Conservation (phyloP, 768 basidiomycete species). For the Macrolepiota fuliginosa region DNA sequence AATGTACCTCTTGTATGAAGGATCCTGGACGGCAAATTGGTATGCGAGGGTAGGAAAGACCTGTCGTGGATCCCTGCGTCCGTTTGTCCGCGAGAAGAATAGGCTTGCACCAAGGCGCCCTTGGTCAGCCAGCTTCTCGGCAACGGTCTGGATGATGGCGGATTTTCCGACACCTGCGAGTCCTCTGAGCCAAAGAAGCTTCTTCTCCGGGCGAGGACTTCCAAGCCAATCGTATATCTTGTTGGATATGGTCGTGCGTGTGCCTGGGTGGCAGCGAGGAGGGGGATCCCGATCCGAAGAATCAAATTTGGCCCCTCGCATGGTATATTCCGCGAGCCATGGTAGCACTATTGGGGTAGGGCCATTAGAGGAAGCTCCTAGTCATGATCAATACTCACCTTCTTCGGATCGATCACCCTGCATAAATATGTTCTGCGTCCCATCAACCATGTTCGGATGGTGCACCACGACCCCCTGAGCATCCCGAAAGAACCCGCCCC, state of each 20-base stretch:
- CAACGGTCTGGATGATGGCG: conserved; percentile 27
- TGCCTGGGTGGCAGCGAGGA: conserved; percentile 20
- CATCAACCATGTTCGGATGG: too few relatives aligned
- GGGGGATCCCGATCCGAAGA: conserved; percentile 17
- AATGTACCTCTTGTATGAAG: background rate
- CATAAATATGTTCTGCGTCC: too few relatives aligned
- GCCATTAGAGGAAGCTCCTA: too few relatives aligned
- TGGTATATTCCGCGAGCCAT: background rate
- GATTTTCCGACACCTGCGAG: conserved; percentile 26
- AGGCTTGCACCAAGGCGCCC: conserved; percentile 17
- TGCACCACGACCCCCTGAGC: too few relatives aligned
- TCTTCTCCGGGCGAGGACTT: background rate
- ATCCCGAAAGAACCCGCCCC: too few relatives aligned
- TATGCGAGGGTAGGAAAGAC: conserved; percentile 21
- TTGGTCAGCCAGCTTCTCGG: conserved; percentile 15
- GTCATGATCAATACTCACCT: too few relatives aligned
- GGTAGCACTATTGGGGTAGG: background rate
- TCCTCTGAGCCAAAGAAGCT: conserved; percentile 20
- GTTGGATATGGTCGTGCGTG: conserved; percentile 14
- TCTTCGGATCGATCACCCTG: too few relatives aligned
- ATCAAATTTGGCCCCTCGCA: conserved; percentile 15
- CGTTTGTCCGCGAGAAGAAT: conserved; percentile 17
- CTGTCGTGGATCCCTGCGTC: background rate
- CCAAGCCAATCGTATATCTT: conserved; percentile 12
- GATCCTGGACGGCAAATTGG: conserved; percentile 17